Evolutionary conservation across 1,139 yeast genomes (phyloP), one percentile per base, ranked within the genome.

Genomic region (Blastobotrys ciferrii): DNA sequence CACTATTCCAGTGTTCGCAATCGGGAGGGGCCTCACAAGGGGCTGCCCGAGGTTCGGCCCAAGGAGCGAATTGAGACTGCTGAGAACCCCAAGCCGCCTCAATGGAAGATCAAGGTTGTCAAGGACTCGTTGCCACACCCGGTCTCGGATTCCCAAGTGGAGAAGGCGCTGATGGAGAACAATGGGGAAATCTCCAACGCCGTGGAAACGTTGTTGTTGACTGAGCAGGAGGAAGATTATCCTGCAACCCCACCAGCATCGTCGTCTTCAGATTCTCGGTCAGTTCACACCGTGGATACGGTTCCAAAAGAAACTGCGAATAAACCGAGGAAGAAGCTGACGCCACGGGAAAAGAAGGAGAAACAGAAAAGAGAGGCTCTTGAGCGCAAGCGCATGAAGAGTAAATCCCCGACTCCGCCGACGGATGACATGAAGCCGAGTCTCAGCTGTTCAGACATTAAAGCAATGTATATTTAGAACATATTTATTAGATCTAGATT

Each of bases 1-100:
- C 75, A 71, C 55, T 71, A 71, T 51, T 68, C 72, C 15, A 65
- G 72, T 9, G 69, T 71, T 4, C 60, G 75, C 17, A 66, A 68
- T 42, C 52, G 60, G 11, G 58, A 54, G 7, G 74, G 73, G 0
- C 74, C 75, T 4, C 68, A 65, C 46, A 51, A 54, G 9, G 75
- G 75, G 2, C 55, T 62, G 12, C 71, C 73, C 1, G 49, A 57
- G n/a, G 66, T 67, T 7, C 43, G 46, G 20, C 64, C 65, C 0
- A 45, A 40, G 42, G 51, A 47, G 46, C 38, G 48, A 23, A 43
- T 49, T 9, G 47, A 36, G 37, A 42, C 45, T 4, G 41, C 20
- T 20, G 44, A 20, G 42, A 46, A 31, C 28, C 43, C 43, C 11
- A 25, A 28, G 12, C 42, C 48, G 23, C 54, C 58, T 5, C 56